phyloP scores from a whole-genome alignment of 1,284 basidiomycete species.

The Leccinum fallax region DNA sequence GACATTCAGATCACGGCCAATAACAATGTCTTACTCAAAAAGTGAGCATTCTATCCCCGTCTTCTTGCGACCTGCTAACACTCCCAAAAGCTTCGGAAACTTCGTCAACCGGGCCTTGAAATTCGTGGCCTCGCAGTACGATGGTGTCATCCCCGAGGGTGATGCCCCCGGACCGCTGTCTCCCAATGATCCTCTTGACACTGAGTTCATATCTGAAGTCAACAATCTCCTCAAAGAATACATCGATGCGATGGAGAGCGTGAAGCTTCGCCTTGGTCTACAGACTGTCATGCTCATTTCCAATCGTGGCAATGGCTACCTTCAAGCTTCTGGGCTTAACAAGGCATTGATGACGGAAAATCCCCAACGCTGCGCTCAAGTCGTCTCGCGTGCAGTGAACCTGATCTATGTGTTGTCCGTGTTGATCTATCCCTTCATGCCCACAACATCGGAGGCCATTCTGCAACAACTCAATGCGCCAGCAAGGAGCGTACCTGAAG shows the following conservation, averaged over 20 bases:
- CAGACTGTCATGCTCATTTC: conserved; percentile 91
- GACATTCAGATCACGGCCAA: conserved; percentile 78
- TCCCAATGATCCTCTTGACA: conserved; percentile 68
- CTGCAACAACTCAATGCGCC: conserved; percentile 91
- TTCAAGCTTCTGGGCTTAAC: conserved; percentile 90
- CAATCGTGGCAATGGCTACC: conserved; percentile 90
- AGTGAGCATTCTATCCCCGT: conserved; percentile 49
- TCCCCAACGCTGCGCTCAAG: conserved; percentile 86
- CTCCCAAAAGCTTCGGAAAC: conserved; percentile 81
- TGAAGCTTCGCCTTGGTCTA: conserved; percentile 88
- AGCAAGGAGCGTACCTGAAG: conserved; percentile 71
- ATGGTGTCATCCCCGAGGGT: conserved; percentile 77
- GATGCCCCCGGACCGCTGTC: conserved; percentile 70
- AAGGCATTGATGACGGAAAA: conserved; percentile 86
- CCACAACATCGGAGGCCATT: conserved; percentile 82
- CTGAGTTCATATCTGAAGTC: conserved; percentile 80
- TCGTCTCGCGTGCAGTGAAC: conserved; percentile 89
- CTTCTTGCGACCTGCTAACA: conserved; percentile 10
- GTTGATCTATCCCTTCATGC: conserved; percentile 96
- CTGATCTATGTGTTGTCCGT: conserved; percentile 91
- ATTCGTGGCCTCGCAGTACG: conserved; percentile 89
- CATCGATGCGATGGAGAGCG: conserved; percentile 86
- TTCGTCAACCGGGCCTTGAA: conserved; percentile 96
- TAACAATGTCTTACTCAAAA: conserved; percentile 94
- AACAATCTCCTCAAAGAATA: conserved; percentile 84